phyloP scores from a whole-genome alignment of 2,329 filamentous ascomycete genomes.

The Alternaria dauci region DNA sequence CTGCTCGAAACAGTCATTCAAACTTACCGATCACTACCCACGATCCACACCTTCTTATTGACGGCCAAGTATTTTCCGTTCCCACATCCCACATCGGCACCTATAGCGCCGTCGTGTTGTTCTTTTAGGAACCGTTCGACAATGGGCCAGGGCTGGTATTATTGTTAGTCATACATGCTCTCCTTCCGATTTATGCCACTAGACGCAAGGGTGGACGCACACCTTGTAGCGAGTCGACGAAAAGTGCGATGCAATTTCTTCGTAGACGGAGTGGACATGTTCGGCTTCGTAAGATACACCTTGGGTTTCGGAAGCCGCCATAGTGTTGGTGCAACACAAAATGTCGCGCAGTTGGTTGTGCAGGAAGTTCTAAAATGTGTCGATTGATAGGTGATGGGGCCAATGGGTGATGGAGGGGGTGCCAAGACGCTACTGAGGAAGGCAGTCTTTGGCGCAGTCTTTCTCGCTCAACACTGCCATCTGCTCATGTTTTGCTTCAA shows the following conservation, averaged over 20 bases:
- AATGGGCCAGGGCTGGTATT: slow-evolving; percentile 82
- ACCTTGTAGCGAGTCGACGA: slow-evolving; percentile 79
- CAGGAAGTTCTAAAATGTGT: background rate
- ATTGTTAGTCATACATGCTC: slow-evolving; percentile 23
- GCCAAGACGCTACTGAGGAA: slow-evolving; percentile 14
- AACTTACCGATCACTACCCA: slow-evolving; percentile 81
- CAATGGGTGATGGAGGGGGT: slow-evolving; percentile 16
- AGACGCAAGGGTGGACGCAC: slow-evolving; percentile 31
- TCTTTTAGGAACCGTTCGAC: slow-evolving; percentile 78
- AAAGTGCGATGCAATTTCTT: slow-evolving; percentile 84
- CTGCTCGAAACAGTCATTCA: slow-evolving; percentile 34
- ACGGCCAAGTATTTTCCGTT: slow-evolving; percentile 95
- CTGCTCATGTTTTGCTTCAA: background rate
- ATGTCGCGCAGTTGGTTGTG: background rate
- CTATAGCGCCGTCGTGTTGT: slow-evolving; percentile 74
- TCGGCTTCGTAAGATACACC: slow-evolving; percentile 76
- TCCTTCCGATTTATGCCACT: background rate
- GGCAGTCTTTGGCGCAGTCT: background rate
- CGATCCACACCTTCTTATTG: slow-evolving; percentile 72
- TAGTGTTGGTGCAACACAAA: slow-evolving; percentile 7
- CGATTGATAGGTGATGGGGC: background rate
- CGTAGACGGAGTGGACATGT: slow-evolving; percentile 93
- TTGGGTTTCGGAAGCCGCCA: slow-evolving; percentile 30
- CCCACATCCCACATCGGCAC: slow-evolving; percentile 91
- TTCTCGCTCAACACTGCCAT: background rate